A percentile compares a stretch with the other conserved stretches of the same genome.
Conservation (phyloP, 2,329 filamentous ascomycete species). For the Chalara sp. region DNA sequence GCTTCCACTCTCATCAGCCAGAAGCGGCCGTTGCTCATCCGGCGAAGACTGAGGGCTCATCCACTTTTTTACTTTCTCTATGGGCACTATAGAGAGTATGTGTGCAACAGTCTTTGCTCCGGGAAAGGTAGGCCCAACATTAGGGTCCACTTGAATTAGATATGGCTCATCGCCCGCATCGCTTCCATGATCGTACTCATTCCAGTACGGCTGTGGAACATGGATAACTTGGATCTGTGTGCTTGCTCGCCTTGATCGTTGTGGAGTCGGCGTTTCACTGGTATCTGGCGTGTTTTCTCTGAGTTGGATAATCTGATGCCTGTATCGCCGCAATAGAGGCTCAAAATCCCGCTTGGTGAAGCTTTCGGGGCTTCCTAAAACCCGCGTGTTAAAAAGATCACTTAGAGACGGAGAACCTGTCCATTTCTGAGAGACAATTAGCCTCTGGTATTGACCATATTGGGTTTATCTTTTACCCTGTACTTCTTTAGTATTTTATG, state of each 20-base stretch:
- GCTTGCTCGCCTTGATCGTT: not conserved
- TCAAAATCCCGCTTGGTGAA: constrained; percentile 63
- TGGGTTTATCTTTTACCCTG: constrained; percentile 38
- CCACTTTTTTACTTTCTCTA: constrained; percentile 46
- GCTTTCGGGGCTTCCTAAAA: constrained; percentile 61
- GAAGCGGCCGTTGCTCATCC: constrained; percentile 19
- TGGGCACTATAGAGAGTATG: constrained; percentile 41
- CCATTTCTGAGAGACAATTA: constrained; percentile 57
- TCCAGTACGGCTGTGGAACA: constrained; percentile 56
- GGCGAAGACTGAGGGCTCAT: constrained; percentile 29
- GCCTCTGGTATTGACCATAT: not conserved
- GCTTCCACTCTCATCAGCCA: constrained; percentile 17
- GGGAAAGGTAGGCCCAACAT: constrained; percentile 51
- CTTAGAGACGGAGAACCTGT: constrained; percentile 63
- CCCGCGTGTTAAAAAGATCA: constrained; percentile 57
- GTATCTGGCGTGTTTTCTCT: constrained; percentile 31
- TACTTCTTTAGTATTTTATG: constrained; percentile 84
- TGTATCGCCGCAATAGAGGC: constrained; percentile 42
- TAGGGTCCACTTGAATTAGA: constrained; percentile 67
- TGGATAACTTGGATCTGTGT: not conserved
- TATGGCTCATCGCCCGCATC: constrained; percentile 59
- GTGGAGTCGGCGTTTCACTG: constrained; percentile 12
- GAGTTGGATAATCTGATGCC: constrained; percentile 41
- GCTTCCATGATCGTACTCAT: constrained; percentile 79
- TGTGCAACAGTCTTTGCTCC: constrained; percentile 45